Conservation (phyloP, 139 green algal species). For the Limnomonas spitsbergensis region DNA sequence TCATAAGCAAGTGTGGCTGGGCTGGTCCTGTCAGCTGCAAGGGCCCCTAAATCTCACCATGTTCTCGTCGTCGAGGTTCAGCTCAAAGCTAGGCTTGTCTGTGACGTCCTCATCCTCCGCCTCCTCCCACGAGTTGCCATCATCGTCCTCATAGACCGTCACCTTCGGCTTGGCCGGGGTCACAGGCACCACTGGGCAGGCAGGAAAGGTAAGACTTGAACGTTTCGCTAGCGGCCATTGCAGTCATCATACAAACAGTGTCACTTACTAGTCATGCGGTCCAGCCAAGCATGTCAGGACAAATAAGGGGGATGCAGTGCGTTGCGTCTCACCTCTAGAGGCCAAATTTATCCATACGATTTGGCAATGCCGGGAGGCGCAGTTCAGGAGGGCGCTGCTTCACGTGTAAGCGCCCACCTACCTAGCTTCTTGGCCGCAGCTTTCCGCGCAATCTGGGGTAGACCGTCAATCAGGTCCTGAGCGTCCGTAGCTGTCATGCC, state of each 20-base stretch:
- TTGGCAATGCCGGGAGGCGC: too few species aligned
- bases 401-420: slow-evolving; percentile 1
- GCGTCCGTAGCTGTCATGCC: background rate
- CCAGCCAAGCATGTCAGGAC: too few species aligned
- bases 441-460: slow-evolving; percentile 10
- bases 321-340: too few species aligned
- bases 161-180: background rate
- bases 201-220: too few species aligned
- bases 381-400: too few species aligned
- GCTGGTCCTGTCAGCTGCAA: too few species aligned
- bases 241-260: background rate
- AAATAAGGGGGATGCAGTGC: too few species aligned
- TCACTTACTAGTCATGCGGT: too few species aligned
- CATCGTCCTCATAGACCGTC: background rate
- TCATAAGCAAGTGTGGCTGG: too few species aligned
- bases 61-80: slow-evolving; percentile 23
- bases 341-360: too few species aligned
- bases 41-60: too few species aligned
- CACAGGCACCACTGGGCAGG: too few species aligned
- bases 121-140: background rate
- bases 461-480: background rate
- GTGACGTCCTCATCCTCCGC: background rate
- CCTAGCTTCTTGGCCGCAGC: slow-evolving; percentile 13
- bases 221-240: background rate
- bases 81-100: slow-evolving; percentile 25